Base-by-base conservation (phyloP, 1,139 yeast species). In the Pichia sp. region DNA sequence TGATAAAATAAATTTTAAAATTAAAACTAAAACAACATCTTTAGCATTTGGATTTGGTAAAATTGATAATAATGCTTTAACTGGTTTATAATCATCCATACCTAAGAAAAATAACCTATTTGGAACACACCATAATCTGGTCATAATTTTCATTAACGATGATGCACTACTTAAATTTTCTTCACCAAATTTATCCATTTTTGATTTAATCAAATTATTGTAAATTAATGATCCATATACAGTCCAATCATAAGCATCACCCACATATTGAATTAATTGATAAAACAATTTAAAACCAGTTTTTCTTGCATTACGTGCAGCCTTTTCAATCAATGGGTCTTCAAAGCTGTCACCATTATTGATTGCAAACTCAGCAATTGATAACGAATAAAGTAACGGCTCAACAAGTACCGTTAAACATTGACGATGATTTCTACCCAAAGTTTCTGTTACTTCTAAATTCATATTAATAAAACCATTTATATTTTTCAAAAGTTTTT, bases 141-240 rank as follows among this genome's bases (percentile, higher is more conserved):
- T 70, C 60, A 91, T 78, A n/a, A 89, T 67, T 53, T 74, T 79
- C 79, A 91, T 72, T 48, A 91, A 67, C 0, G 96, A 79, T 0
- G 97, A 89, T 1, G 91, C 84, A 62, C 84, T 90, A 62, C 89
- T 95, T 46, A 87, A 72, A 64, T 91, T 91, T 61, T 87, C 96
- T 43, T 71, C 75, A 3, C 86, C 84, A 66, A 91, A 90, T 28
- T 76, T 73, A 1, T 60, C 70, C 61, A 93, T 72, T 62, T 95
- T 79, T 14, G 96, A 91, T 27, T 65, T 62, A n/a, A 93, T 71
- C 39, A 90, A 72, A 44, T 72, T 64, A 3, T 70, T 65, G 62
- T 79, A 84, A 13, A 93, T 76, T 3, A 71, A 61, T 5, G 73
- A 73, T 48, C 80, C 75, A 60, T 79, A 79, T 0, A 67, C 63